These are phyloP conservation scores for Daldinia sp. DNA, from an alignment of 2,329 filamentous ascomycete genomes.

Conservation along the genomic window DNA sequence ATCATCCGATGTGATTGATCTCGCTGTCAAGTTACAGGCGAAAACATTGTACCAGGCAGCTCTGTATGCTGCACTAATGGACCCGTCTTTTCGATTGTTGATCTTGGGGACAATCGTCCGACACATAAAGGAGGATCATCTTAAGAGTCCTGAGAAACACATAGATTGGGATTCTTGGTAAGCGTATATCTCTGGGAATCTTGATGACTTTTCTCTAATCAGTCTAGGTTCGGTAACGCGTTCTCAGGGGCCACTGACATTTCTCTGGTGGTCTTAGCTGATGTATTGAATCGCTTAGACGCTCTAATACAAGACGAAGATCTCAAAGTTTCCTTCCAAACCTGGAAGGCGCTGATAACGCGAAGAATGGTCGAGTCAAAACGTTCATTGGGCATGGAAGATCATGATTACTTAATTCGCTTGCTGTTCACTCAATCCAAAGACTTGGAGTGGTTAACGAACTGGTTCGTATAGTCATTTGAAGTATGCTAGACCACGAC, in stretches of 20 bases:
- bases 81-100: background rate
- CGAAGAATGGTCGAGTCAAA: slow-evolving; percentile 10
- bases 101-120: slow-evolving; percentile 15
- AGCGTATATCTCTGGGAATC: background rate
- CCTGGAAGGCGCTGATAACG: slow-evolving; percentile 11
- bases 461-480: slow-evolving; percentile 23
- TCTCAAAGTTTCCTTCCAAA: slow-evolving; percentile 20
- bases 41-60: slow-evolving; percentile 4
- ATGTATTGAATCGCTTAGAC: slow-evolving; percentile 8
- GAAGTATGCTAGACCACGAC: background rate
- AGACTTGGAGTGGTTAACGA: slow-evolving; percentile 16
- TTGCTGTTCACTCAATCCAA: slow-evolving; percentile 4
- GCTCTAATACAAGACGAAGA: slow-evolving; percentile 3
- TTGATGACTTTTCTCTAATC: slow-evolving; percentile 7
- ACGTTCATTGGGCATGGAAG: background rate
- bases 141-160: background rate
- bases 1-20: slow-evolving; percentile 2
- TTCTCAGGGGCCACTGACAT: background rate
- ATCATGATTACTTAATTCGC: slow-evolving; percentile 17
- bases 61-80: background rate
- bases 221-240: slow-evolving; percentile 20
- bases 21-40: slow-evolving; percentile 9
- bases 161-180: slow-evolving; percentile 31
- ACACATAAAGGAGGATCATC: slow-evolving; percentile 7
- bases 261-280: background rate